Base-by-base conservation (phyloP, 2,329 filamentous ascomycete species). In the Colletotrichum godetiae region DNA sequence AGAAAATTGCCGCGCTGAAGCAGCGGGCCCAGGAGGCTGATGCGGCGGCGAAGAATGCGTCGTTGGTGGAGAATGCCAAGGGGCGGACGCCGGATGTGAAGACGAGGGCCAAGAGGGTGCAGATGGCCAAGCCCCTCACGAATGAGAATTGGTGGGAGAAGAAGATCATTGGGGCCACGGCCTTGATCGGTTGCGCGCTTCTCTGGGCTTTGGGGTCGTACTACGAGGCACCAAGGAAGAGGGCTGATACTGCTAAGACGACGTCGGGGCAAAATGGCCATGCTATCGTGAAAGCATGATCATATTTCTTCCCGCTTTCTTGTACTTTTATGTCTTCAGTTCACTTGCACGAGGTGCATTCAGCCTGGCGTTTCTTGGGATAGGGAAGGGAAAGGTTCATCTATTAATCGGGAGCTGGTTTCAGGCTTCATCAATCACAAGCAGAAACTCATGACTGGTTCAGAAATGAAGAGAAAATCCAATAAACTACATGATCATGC, bases 101-200 rank as follows among this genome's bases (percentile, higher is more conserved):
- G 75, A 77, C 66, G 11, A 58, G 58, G 53, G 56, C 66, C 56
- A 74, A 67, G 60, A 35, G 64, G 31, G 67, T 75, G 37, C 69
- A 74, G 31, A 58, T 76, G 64, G 77, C 91, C 13, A 92, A 90
- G 77, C 90, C 92, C 37, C 82, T 93, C 63, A 91, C 88, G 3
- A 90, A 92, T 67, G 88, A 91, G 42, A 88, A 89, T 67, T 93
- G 91, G 90, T 92, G 90, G 87, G 88, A 85, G 2, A 93, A 91
- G 84, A 92, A 91, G 81, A 82, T 88, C 2, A 82, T 90, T 35
- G 91, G 91, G n/a, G 89, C 88, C 4, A 88, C 89, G 24, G 89
- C 89, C 8, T 81, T 93, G 65, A 88, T 86, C n/a, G 91, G 89
- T 0, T 92, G 91, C 77, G 88, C 86, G 11, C 80, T 89, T 57